Evolutionary conservation across 108 stramenopile species (phyloP), one percentile per base, ranked within the genome.

Genomic region (Stephanodiscus minutulus): DNA sequence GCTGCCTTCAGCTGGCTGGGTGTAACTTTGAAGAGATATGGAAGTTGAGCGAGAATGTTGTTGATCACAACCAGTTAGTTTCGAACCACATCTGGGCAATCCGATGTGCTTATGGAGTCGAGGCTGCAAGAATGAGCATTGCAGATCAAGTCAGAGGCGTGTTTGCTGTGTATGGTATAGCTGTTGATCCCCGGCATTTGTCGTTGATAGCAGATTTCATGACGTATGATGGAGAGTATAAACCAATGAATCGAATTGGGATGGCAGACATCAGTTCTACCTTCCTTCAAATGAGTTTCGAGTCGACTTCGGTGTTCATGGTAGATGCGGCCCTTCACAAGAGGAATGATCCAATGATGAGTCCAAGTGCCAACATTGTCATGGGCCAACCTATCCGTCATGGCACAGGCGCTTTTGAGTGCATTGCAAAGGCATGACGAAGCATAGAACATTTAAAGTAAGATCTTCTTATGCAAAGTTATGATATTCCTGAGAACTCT

Each of bases 151-250:
- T 99, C 61, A 83, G 86, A n/a, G 83, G 86, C 39, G 99, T 99
- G 12, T 99, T 99, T 80, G 98, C 94, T 37, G 98, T 96, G 8
- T 99, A 99, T 82, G 99, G 99, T 59, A 99, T 99, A 68, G 79
- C 83, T 18, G 98, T 99, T 7, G 97, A 99, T 70, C 92, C 95
- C n/a, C 85, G 98, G 27, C 99, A 99, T 82, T 74, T 99, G 35
- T 84, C 90, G 10, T 72, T 99, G 61, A 97, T 99, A 70, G 98
- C 98, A 22, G 99, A 99, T 80, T 98, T 93, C 83, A 99, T 99
- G 99, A 99, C 99, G 0, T 96, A 86, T 72, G 85, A 88, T 66
- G 99, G 99, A 35, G 98, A 86, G 37, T 99, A 93, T 83, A 96
- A 87, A 49, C 75, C 98, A 7, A 91, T 99, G 95, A 99, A 98